Evolutionary conservation across 805 yeast species (phyloP).

Genomic region (Saturnispora serradocipensis): DNA sequence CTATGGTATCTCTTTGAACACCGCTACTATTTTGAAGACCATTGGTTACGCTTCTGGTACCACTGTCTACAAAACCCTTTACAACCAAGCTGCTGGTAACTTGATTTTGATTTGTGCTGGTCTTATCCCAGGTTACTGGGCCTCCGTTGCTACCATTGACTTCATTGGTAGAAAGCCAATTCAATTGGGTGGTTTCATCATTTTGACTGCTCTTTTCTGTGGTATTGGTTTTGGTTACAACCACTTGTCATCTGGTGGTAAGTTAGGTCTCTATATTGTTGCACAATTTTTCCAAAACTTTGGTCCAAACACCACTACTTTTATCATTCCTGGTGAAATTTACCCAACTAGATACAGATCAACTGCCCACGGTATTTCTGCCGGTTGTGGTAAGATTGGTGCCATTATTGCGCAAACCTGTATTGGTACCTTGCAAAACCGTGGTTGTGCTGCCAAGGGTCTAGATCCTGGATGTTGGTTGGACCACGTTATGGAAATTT

Average conservation of each 20-base stretch:
- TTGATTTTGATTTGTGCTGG: slow-evolving; percentile 91
- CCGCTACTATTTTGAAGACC: slow-evolving; percentile 68
- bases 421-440: slow-evolving; percentile 73
- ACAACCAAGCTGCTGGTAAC: slow-evolving; percentile 84
- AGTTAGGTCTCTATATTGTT: slow-evolving; percentile 68
- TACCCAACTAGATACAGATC: slow-evolving; percentile 95
- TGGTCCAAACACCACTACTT: slow-evolving; percentile 91
- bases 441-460: slow-evolving; percentile 53
- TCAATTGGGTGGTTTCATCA: slow-evolving; percentile 65
- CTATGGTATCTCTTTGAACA: slow-evolving; percentile 81
- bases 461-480: slow-evolving; percentile 59
- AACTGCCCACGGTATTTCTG: slow-evolving; percentile 89
- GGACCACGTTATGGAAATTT: slow-evolving; percentile 88
- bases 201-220: slow-evolving; percentile 67
- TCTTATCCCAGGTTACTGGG: slow-evolving; percentile 91
- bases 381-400: slow-evolving; percentile 86
- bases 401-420: slow-evolving; percentile 87
- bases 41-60: slow-evolving; percentile 73
- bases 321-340: slow-evolving; percentile 83
- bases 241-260: slow-evolving; percentile 55
- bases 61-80: slow-evolving; percentile 61
- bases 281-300: slow-evolving; percentile 85
- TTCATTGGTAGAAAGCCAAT: slow-evolving; percentile 76
- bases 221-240: slow-evolving; percentile 77
- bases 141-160: slow-evolving; percentile 71